Evolutionary conservation across 495 filamentous ascomycete species (phyloP), one percentile per base, ranked within the genome.

Genomic region (Trichoderma reesei): DNA sequence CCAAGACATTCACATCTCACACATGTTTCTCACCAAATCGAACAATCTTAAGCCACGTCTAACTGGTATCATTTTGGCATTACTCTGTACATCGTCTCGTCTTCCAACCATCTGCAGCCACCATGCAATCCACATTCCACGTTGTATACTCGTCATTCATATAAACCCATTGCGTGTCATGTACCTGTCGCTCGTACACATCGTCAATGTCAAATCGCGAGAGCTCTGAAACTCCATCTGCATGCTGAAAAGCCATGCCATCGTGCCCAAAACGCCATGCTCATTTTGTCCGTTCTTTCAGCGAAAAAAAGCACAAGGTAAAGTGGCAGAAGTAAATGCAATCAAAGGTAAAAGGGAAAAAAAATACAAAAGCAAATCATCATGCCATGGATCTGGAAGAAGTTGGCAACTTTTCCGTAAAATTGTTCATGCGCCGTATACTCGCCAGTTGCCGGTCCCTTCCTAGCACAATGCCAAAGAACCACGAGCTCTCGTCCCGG

Each of bases 381-480:
- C 16, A 61, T 3, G n/a, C 59, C 59, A 61, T 61, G 14, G 59
- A 61, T 41, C 59, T 41, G 5, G 59, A 18, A 61, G 59, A 61
- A 26, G 34, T 38, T 61, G 36, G 59, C 36, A 44, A 13, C 36
- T 39, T 54, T 16, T 64, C 63, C 4, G 46, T 41, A 41, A 36
- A 65, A 5, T 38, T 36, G 36, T 36, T 33, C 51, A 65, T n/a
- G 5, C 54, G 51, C 37, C 63, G 36, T 2, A 65, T 41, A 33
- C 63, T 59, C 38, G 59, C 33, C 38, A 37, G 20, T 16, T 44
- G n/a, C 18, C 37, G 54, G 26, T 60, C 38, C 7, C 26, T 38
- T 6, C 63, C 63, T 1, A 41, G 46, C 62, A 51, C 36, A 59
- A 34, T 18, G 18, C 54, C 63, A 48, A 65, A 60, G 54, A 60